These are phyloP conservation scores for Acacia melanoxylon DNA, from an alignment of 306 rosid species.

Conservation along the genomic window DNA sequence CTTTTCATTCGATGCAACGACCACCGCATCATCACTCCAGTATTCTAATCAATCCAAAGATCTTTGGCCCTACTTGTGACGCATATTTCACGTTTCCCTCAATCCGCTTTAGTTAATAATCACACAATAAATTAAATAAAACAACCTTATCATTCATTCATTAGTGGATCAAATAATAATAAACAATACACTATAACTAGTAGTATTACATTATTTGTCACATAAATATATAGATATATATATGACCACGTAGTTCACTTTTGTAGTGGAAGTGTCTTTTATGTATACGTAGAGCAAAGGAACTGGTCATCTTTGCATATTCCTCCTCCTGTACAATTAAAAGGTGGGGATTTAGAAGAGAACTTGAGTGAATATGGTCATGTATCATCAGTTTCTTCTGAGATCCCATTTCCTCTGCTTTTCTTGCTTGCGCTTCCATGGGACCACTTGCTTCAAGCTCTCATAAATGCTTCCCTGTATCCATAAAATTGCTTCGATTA, in stretches of 20 bases:
- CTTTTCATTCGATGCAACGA: neutral
- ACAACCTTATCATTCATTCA: neutral
- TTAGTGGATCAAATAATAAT: neutral
- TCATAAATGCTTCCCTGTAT: conserved; percentile 73
- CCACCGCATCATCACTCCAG: neutral
- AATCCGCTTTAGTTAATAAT: neutral
- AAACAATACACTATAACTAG: neutral
- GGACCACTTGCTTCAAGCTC: conserved; percentile 81
- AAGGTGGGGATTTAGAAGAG: neutral
- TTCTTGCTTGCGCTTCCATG: conserved; percentile 72
- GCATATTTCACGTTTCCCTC: neutral
- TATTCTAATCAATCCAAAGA: neutral
- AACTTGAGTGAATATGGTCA: neutral
- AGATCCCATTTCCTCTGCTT: conserved; percentile 36
- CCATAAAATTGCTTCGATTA: conserved; percentile 20
- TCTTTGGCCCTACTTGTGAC: neutral
- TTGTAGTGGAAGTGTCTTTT: neutral
- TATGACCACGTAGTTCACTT: neutral
- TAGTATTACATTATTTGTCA: neutral
- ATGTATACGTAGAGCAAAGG: neutral
- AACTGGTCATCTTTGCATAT: too few species aligned
- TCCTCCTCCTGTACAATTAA: conserved; percentile 13
- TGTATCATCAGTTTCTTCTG: neutral
- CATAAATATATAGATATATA: neutral
- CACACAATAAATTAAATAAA: neutral